Evolutionary conservation across 2,329 filamentous ascomycete genomes (phyloP), one percentile per base, ranked within the genome.

Genomic region (Colletotrichum sp.): DNA sequence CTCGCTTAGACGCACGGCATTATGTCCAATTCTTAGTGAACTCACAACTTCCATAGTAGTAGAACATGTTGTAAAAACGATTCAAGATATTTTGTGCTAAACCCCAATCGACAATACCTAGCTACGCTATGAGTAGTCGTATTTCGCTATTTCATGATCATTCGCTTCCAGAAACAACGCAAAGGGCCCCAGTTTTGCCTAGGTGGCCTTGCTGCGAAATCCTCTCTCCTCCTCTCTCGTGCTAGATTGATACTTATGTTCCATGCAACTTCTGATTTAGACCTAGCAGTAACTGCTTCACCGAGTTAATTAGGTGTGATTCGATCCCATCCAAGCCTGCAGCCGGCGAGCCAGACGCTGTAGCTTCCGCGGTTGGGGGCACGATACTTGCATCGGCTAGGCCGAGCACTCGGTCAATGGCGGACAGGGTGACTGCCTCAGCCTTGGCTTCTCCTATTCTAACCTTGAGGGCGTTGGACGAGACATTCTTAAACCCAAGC

Each of bases 351-450:
- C 60, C 75, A 15, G 75, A 70, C 8, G 75, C 22, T 36, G 66
- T 59, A 24, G 75, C 72, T 32, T 78, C 77, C 30, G 77, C 55
- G 32, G 77, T 70, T 6, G 82, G 83, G 3, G 84, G 81, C 24
- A 86, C 81, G 30, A 87, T 85, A 76, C 86, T 89, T 6, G 84
- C 83, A 39, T 87, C 84, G 5, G 87, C 85, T 22, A 90, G 84
- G 4, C 88, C 89, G 8, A 90, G 82, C 4, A 88, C 87, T 26
- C 88, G 88, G 76, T 90, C 86, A 63, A 90, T 88, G 15, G 89
- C 88, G 3, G 88, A 90, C 36, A 90, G 80, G 1, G 89, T 83
- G 39, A 90, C 82, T 13, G 85, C 84, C 78, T 90, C 88, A 15
- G 88, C 86, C 75, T 84, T 85, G 30, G 82, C 82, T 70, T 84